Evolutionary conservation across 768 basidiomycete species (phyloP).

Genomic region (Termitomyces sp.): DNA sequence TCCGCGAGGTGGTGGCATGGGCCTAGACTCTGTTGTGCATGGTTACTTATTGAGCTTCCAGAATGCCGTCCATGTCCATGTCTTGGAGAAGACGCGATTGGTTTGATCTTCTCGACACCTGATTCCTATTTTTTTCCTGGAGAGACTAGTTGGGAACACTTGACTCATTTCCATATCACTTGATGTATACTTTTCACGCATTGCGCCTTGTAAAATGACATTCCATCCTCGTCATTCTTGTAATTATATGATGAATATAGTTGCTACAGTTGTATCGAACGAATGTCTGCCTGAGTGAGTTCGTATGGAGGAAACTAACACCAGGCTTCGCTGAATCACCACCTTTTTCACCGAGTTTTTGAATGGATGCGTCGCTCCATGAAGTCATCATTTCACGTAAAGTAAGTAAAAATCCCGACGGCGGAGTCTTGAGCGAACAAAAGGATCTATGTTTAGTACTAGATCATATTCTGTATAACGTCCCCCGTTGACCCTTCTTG

Average conservation of each 20-base stretch:
- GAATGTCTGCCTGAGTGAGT: neutral
- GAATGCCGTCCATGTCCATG: constrained; percentile 13
- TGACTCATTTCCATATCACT: neutral
- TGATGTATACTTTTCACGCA: neutral
- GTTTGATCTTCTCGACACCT: neutral
- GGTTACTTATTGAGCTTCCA: constrained; percentile 1
- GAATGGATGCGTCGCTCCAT: too few relatives aligned
- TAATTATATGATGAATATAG: neutral
- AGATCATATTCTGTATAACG: neutral
- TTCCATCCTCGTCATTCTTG: neutral
- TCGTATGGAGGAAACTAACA: neutral
- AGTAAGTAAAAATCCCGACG: too few relatives aligned
- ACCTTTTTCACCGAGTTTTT: neutral
- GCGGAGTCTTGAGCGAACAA: too few relatives aligned
- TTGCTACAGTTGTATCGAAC: neutral
- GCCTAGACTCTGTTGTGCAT: neutral
- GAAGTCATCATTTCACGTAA: too few relatives aligned
- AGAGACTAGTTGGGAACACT: neutral
- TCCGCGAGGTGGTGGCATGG: constrained; percentile 13
- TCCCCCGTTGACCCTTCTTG: neutral
- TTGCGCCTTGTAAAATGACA: neutral
- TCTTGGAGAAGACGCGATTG: constrained; percentile 19
- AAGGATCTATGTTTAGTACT: neutral
- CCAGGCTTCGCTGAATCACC: neutral
- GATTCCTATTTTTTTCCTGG: neutral